Evolutionary conservation across 257 asterid genomes (phyloP).

Genomic region (Solanum dulcamara): DNA sequence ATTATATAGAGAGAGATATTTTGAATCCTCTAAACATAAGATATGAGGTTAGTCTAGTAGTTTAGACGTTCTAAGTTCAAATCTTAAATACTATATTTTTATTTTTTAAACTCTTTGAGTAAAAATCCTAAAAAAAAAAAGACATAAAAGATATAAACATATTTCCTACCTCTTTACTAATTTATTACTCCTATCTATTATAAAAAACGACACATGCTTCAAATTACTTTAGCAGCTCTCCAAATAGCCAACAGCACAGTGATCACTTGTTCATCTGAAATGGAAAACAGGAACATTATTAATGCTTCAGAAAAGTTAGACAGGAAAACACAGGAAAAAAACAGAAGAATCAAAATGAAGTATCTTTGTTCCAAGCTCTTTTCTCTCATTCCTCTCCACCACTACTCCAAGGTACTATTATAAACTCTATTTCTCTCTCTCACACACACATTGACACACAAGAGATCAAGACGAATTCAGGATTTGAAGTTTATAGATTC

Average conservation of each 20-base stretch:
- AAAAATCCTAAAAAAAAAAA: too few species aligned
- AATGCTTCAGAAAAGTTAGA: background rate
- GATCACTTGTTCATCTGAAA: background rate
- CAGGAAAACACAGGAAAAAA: constrained; percentile 11
- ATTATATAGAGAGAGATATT: too few species aligned
- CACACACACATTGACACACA: too few species aligned
- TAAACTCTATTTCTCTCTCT: background rate
- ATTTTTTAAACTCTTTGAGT: too few species aligned
- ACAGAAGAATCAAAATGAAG: constrained; percentile 15
- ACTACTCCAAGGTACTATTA: background rate
- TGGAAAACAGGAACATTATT: background rate
- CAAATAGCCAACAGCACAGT: background rate
- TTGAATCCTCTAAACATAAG: too few species aligned
- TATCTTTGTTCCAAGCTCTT: constrained; percentile 1
- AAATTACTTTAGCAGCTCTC: background rate
- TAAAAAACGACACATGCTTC: too few species aligned
- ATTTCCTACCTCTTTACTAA: background rate
- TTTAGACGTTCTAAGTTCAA: too few species aligned
- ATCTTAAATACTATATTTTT: too few species aligned
- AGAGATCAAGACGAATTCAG: too few species aligned
- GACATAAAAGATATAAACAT: too few species aligned
- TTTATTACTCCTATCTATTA: background rate
- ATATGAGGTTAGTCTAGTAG: too few species aligned
- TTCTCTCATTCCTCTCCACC: constrained; percentile 13
- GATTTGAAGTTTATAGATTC: too few species aligned